Evolutionary conservation across 176 grass and related monocot species (phyloP), one percentile per base, ranked within the genome.

Genomic region (Oryza glumipatula): DNA sequence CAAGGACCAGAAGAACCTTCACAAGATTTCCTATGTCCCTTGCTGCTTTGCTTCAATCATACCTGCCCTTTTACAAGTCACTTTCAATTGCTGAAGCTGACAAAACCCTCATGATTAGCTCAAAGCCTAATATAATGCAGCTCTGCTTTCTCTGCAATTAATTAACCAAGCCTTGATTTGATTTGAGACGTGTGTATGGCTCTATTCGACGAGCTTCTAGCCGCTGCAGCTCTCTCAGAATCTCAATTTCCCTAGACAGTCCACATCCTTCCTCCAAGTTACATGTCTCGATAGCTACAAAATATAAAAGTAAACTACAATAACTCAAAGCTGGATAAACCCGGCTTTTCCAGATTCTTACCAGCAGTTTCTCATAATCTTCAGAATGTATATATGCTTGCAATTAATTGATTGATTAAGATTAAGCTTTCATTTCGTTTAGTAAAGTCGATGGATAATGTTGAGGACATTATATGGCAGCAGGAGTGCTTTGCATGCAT

Each of bases 1-100:
- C 70, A 22, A 87, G 81, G 81, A 84, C 85, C 67, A 64, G 76
- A 46, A 12, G 80, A 87, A 83, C 70, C 89, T 87, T 87, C 70
- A 83, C 80, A 76, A 70, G 89, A 87, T 82, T 35, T 85, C 64
- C 81, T 14, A 17, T 67, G 72, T 52, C 82, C 82, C 83, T 58
- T 64, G 68, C 54, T 19, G 16, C 68, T 65, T 65, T 87, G 13
- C 73, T 70, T 65, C 80, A 88, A 72, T 78, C 80, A 88, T 78
- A 32, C 22, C 52, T 17, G 77, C 49, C 58, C 58, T 79, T 46
- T 72, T 63, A 73, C 63, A 54, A 83, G 72, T 71, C 72, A 64
- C 65, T 49, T 36, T 48, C 76, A 68, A 73, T 56, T 47, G n/a
- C 33, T 45, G 8, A 9, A 54, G 47, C 32, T 21, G 68, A 47